Evolutionary conservation across 768 basidiomycete genomes (phyloP).

Genomic region (Lentinus brumalis): DNA sequence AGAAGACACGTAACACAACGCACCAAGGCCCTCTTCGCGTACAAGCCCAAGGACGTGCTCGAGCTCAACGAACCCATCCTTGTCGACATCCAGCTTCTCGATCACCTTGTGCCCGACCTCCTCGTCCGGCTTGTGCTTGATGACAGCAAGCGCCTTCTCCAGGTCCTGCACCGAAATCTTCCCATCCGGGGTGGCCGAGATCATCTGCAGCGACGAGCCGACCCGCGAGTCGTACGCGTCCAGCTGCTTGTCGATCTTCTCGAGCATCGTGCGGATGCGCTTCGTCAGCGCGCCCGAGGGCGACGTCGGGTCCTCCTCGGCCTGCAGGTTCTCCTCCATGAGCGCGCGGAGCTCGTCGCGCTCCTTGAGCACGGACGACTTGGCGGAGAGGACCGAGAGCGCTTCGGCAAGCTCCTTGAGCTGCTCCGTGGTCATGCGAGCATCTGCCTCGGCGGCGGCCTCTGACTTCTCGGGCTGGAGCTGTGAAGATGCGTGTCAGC

Average conservation of each 20-base stretch:
- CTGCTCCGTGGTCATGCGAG: conserved; percentile 98
- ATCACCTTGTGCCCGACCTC: conserved; percentile 85
- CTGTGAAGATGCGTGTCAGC: conserved; percentile 34
- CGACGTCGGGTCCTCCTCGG: conserved; percentile 88
- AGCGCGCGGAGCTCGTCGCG: conserved; percentile 85
- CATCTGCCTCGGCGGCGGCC: conserved; percentile 54
- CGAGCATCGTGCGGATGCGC: conserved; percentile 93
- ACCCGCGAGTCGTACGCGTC: conserved; percentile 90
- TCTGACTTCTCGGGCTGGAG: conserved; percentile 56
- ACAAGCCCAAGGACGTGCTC: conserved; percentile 92
- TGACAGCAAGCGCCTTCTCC: conserved; percentile 87
- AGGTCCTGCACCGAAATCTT: conserved; percentile 88
- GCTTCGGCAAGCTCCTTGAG: conserved; percentile 93
- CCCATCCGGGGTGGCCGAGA: conserved; percentile 83
- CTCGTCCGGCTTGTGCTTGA: conserved; percentile 91
- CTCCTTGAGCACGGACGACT: conserved; percentile 94
- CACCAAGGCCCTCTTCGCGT: conserved; percentile 83
- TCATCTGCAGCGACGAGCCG: conserved; percentile 82
- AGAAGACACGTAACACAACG: conserved; percentile 26
- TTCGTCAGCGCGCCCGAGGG: conserved; percentile 88
- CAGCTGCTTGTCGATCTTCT: conserved; percentile 91
- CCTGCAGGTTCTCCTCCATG: conserved; percentile 92
- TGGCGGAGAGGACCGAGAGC: conserved; percentile 86
- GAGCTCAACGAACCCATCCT: conserved; percentile 93
- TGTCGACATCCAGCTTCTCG: conserved; percentile 93